Evolutionary conservation across 129 eudicot genomes (phyloP), one percentile per base, ranked within the genome.

Genomic region (Calendula officinalis): DNA sequence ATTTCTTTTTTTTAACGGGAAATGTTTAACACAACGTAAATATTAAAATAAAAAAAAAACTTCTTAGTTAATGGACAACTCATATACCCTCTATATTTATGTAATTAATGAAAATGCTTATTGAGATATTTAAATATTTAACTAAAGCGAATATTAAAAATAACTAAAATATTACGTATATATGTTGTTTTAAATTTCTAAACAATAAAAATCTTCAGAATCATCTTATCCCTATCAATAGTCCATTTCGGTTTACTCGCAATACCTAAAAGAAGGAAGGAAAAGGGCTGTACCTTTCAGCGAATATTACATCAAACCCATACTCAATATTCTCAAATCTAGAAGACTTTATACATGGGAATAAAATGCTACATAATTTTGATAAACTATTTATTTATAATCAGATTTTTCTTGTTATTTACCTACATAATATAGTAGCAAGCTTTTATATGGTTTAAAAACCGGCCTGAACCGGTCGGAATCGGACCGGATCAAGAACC

Each of bases 261-360:
- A 50, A 61, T 32, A 6, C 69, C 64, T 54, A 71, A 52, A 51
- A 56, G 5, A 35, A 40, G 71, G 52, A 52, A 52, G 61, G 14
- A 34, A 59, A 71, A 62, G 70, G 69, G 42, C 33, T 42, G 63
- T 14, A 41, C 76, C 70, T 71, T 71, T 62, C 69, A 62, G 60
- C 15, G 76, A 71, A 71, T 71, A 71, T 40, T 51, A 71, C 76
- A 47, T 71, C 76, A 71, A 61, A 33, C 69, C 70, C 74, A 62
- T 41, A 51, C 76, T 61, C 46, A 33, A 71, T 71, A 71, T 71
- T 71, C 76, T 41, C 69, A 62, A 42, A 52, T 71, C 76, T 71
- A 71, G 64, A 71, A 71, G 63, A 56, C 63, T 71, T 61, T 52
- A 27, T 6, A 49, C 45, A 41, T 32, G 7, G 52, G 46, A 71